Evolutionary conservation across 257 asterid genomes (phyloP).

Genomic region (Ehretia macrophylla): DNA sequence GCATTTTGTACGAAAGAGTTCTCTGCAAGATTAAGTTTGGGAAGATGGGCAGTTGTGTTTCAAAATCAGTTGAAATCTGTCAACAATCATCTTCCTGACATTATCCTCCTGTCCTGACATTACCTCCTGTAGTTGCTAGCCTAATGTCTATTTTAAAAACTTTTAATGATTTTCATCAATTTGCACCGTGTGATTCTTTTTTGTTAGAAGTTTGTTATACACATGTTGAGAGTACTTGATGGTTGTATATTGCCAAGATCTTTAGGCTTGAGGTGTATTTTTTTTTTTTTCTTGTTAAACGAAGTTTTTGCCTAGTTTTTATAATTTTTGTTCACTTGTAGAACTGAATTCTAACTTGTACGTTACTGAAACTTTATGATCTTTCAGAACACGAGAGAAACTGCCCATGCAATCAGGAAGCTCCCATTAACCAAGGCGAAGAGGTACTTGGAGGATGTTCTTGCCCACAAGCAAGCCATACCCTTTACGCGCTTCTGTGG

Average conservation of each 20-base stretch:
- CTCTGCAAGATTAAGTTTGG: background rate
- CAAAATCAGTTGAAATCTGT: background rate
- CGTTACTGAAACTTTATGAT: background rate
- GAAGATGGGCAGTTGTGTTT: conserved; percentile 1
- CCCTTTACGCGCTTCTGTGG: conserved; percentile 73
- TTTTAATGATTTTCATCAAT: no score
- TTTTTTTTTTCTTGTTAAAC: no score
- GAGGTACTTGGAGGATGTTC: conserved; percentile 60
- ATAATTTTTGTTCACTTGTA: no score
- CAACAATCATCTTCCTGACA: background rate
- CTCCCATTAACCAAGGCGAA: conserved; percentile 53
- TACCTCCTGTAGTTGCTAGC: no score
- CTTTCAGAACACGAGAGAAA: conserved; percentile 47
- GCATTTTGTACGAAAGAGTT: background rate
- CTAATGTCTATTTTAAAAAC: no score
- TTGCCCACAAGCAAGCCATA: conserved; percentile 65
- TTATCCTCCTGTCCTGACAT: no score
- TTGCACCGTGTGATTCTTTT: no score
- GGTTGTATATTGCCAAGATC: no score
- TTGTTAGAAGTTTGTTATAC: no score
- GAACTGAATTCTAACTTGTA: background rate
- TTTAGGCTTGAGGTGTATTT: no score
- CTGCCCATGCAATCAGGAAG: conserved; percentile 67
- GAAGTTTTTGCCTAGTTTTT: no score
- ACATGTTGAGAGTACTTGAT: no score